Percentiles rank a stretch among this genome's conserved stretches.
These are phyloP conservation scores for Cryphonectria nitschkei DNA, from an alignment of 2,329 filamentous ascomycete species.

Conservation along the genomic window DNA sequence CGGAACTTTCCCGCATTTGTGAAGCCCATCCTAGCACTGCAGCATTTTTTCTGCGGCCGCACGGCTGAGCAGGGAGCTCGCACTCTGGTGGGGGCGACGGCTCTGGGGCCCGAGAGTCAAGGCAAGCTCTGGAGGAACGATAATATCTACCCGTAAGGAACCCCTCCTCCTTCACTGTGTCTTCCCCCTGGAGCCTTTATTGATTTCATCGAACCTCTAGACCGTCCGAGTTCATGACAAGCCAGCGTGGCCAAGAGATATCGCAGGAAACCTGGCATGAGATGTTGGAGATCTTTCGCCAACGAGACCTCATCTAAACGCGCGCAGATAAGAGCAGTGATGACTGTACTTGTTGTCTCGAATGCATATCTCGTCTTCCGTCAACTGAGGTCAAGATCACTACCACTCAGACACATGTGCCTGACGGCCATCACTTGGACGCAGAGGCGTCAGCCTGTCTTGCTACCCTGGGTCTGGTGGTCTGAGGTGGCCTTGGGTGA, in stretches of 20 bases:
- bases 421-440: too few relatives aligned
- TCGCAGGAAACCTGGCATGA: constrained; percentile 19
- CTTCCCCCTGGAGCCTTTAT: too few relatives aligned
- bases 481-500: too few relatives aligned
- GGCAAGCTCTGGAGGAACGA: constrained; percentile 49
- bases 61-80: constrained; percentile 47
- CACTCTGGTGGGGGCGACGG: constrained; percentile 45
- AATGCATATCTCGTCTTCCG: too few relatives aligned
- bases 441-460: too few relatives aligned
- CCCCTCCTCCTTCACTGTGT: too few relatives aligned
- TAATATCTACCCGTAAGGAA: constrained; percentile 39
- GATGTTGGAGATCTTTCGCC: constrained; percentile 5
- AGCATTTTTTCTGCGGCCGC: constrained; percentile 42
- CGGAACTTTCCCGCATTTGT: constrained; percentile 38
- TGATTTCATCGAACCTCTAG: not conserved
- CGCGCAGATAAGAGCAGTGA: too few relatives aligned
- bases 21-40: constrained; percentile 31
- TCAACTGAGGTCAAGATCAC: too few relatives aligned
- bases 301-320: not conserved
- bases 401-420: too few relatives aligned
- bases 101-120: constrained; percentile 46
- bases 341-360: too few relatives aligned
- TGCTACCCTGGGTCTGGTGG: too few relatives aligned
- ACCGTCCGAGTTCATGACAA: constrained; percentile 14
- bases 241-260: constrained; percentile 8